Evolutionary conservation across 331 rosid genomes (phyloP).

Genomic region (Acacia pycnantha): DNA sequence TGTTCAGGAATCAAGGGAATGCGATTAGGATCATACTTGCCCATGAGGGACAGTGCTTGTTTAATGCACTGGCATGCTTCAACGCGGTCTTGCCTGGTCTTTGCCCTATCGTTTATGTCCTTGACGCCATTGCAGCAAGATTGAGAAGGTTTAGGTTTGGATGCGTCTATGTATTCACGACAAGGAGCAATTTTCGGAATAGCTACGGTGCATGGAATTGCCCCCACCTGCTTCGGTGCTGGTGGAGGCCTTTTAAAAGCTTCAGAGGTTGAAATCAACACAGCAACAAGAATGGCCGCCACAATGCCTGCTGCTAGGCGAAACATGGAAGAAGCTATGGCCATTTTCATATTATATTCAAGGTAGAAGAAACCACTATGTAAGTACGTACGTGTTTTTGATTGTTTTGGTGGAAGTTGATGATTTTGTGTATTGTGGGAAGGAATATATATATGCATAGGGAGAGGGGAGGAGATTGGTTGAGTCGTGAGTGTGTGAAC

Average conservation of each 20-base stretch:
- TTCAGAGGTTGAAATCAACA: slow-evolving; percentile 10
- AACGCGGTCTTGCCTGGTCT: not conserved
- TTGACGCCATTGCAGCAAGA: slow-evolving; percentile 27
- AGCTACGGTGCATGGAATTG: slow-evolving; percentile 1
- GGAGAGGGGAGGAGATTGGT: not conserved
- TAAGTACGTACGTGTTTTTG: not conserved
- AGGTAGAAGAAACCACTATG: not conserved
- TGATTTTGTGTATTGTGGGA: not conserved
- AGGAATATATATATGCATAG: not conserved
- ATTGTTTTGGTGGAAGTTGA: not conserved
- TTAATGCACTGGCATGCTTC: slow-evolving; percentile 31
- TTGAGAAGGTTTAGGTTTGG: not conserved
- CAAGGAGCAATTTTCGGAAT: not conserved
- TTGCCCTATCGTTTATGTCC: not conserved
- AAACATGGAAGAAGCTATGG: not conserved
- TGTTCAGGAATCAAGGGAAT: slow-evolving; percentile 20
- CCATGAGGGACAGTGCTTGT: not conserved
- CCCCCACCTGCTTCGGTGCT: not conserved
- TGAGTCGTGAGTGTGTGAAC: not conserved
- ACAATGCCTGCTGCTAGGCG: not conserved
- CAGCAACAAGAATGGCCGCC: not conserved
- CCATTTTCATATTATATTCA: not conserved
- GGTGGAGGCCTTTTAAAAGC: not conserved
- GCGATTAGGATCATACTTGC: slow-evolving; percentile 22
- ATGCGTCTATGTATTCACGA: not conserved